These are phyloP conservation scores for Lagenidium sp. DNA, from an alignment of 352 stramenopile species.

Conservation along the genomic window DNA sequence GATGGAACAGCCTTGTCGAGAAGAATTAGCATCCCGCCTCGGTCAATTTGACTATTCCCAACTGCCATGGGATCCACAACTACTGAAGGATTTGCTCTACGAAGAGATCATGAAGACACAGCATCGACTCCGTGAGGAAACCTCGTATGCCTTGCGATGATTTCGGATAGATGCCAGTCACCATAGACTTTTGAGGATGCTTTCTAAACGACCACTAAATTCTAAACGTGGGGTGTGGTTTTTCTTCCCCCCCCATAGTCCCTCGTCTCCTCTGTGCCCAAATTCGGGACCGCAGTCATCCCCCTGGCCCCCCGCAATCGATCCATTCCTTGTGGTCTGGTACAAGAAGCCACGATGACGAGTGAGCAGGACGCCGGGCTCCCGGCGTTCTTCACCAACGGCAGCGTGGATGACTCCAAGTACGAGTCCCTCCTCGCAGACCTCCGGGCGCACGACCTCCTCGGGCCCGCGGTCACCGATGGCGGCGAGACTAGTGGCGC, in stretches of 20 bases:
- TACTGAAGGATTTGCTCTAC: conserved; percentile 72
- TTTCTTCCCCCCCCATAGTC: no score
- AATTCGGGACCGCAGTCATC: no score
- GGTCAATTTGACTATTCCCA: conserved; percentile 72
- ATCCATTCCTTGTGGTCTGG: no score
- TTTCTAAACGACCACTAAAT: no score
- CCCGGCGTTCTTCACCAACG: conserved; percentile 79
- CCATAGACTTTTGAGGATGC: no score
- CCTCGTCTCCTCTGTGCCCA: no score
- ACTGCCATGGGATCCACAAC: conserved; percentile 56
- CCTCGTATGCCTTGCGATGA: no score
- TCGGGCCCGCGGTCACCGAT: conserved; percentile 47
- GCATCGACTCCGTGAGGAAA: conserved; percentile 14
- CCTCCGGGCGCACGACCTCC: conserved; percentile 72
- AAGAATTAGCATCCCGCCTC: conserved; percentile 40
- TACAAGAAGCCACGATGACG: no score
- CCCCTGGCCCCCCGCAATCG: no score
- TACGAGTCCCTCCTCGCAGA: conserved; percentile 82
- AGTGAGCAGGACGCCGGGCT: no score
- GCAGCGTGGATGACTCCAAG: conserved; percentile 78
- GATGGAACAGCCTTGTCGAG: conserved; percentile 45
- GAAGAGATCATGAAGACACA: conserved; percentile 79
- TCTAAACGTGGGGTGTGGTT: no score
- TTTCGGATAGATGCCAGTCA: no score
- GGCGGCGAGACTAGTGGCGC: conserved; percentile 10